phyloP scores from a whole-genome alignment of 192 early-diverging fungal species.

The Geranomyces michiganensis region DNA sequence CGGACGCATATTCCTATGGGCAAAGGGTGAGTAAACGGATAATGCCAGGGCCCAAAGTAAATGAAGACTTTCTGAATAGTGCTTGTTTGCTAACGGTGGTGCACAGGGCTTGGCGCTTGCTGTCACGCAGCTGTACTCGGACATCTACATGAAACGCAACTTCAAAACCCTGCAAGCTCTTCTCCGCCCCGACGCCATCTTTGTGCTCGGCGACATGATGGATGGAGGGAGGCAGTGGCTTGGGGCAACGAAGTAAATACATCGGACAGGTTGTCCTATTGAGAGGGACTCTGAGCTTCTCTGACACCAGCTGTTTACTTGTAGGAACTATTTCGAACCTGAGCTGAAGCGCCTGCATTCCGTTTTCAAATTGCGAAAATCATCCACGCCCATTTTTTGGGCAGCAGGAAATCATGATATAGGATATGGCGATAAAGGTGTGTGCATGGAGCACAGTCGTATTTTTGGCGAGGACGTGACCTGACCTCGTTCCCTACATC shows the following conservation, averaged over 20 bases:
- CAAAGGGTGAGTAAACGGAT: slow-evolving; percentile 32
- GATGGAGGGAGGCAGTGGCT: slow-evolving; percentile 58
- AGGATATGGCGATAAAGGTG: slow-evolving; percentile 58
- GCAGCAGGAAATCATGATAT: slow-evolving; percentile 95
- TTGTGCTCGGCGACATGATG: slow-evolving; percentile 88
- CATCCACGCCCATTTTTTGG: slow-evolving; percentile 50
- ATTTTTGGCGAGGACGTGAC: not conserved
- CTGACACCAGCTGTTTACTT: not conserved
- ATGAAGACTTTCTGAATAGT: too few relatives aligned
- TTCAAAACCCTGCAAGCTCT: slow-evolving; percentile 63
- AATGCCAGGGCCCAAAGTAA: too few relatives aligned
- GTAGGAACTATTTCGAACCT: slow-evolving; percentile 45
- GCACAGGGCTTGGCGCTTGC: slow-evolving; percentile 57
- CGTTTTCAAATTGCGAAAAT: slow-evolving; percentile 51
- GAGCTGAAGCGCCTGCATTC: slow-evolving; percentile 60
- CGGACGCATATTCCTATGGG: slow-evolving; percentile 85
- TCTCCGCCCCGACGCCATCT: slow-evolving; percentile 62
- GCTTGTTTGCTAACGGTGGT: not conserved
- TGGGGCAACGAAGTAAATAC: slow-evolving; percentile 5
- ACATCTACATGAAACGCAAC: slow-evolving; percentile 82
- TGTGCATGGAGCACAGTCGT: not conserved
- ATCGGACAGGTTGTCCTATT: too few relatives aligned
- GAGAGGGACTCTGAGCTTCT: too few relatives aligned
- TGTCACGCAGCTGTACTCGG: slow-evolving; percentile 78
- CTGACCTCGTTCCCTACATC: not conserved